Percentiles rank a stretch among this genome's conserved stretches.
phyloP scores from a whole-genome alignment of 495 filamentous ascomycete species.

The Ascodesmis nigricans region DNA sequence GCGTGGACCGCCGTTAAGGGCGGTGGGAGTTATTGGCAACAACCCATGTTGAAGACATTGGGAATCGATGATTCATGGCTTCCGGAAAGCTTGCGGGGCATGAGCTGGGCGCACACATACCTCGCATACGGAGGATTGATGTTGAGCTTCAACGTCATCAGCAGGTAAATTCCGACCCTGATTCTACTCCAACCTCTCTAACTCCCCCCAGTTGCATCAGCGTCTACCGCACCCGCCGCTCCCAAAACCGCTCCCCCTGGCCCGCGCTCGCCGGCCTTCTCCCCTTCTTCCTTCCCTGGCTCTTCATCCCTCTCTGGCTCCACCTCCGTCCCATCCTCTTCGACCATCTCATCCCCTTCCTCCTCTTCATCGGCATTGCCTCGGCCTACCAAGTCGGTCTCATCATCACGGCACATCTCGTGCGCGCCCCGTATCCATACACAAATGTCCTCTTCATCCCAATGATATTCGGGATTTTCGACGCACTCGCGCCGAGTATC shows the following conservation, averaged over 20 bases:
- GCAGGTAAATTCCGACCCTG: constrained; percentile 24
- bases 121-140: constrained; percentile 73
- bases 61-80: constrained; percentile 45
- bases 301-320: constrained; percentile 51
- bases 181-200: background rate
- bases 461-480: constrained; percentile 48
- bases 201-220: constrained; percentile 39
- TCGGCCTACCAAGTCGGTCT: constrained; percentile 87
- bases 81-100: constrained; percentile 44
- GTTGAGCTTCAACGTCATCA: constrained; percentile 59
- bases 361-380: constrained; percentile 62
- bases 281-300: constrained; percentile 59
- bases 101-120: constrained; percentile 79
- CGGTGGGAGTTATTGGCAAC: constrained; percentile 85
- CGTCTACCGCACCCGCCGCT: constrained; percentile 56
- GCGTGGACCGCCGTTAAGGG: constrained; percentile 66
- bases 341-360: constrained; percentile 67
- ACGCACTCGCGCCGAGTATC: constrained; percentile 49
- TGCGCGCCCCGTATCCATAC: constrained; percentile 66
- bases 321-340: constrained; percentile 69
- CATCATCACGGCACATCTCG: constrained; percentile 84
- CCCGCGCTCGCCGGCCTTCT: constrained; percentile 57
- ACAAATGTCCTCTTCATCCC: constrained; percentile 54
- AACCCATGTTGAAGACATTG: constrained; percentile 47
- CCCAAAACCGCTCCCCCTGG: constrained; percentile 44